Percentiles rank a stretch among this genome's conserved stretches.
phyloP scores from a whole-genome alignment of 768 basidiomycete genomes.

The Xerocomellus intermedius region DNA sequence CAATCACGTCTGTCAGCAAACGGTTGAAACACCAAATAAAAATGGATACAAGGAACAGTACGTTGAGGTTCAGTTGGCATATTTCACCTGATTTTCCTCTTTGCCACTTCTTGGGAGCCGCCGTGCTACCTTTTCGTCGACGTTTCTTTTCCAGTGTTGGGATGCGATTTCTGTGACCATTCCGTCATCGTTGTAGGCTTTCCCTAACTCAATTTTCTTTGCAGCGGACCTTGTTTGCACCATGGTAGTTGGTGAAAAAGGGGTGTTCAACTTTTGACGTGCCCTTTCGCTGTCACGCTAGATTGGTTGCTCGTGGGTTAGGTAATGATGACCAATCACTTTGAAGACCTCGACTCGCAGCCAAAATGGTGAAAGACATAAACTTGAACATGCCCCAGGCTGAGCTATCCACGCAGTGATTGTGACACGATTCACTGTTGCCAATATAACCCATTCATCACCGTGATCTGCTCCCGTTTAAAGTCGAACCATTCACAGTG shows the following conservation, averaged over 20 bases:
- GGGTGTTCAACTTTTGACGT: too few relatives aligned
- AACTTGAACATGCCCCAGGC: too few relatives aligned
- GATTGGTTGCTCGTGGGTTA: too few relatives aligned
- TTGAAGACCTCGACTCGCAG: too few relatives aligned
- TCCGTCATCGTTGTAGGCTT: not conserved
- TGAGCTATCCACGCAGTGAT: too few relatives aligned
- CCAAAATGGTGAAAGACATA: too few relatives aligned
- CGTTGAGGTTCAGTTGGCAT: constrained; percentile 16
- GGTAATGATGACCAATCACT: too few relatives aligned
- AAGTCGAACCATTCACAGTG: too few relatives aligned
- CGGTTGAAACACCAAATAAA: not conserved
- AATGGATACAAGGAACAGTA: not conserved
- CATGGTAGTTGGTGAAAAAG: not conserved
- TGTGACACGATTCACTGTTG: too few relatives aligned
- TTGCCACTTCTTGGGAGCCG: not conserved
- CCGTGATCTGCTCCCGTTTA: too few relatives aligned
- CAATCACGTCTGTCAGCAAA: not conserved
- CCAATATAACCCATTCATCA: too few relatives aligned
- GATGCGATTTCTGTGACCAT: not conserved
- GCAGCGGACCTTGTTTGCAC: not conserved
- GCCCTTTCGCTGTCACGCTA: too few relatives aligned
- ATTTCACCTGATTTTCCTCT: not conserved
- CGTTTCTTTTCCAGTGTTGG: not conserved
- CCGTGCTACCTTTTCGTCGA: not conserved
- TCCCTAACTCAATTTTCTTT: not conserved